Base-by-base conservation (phyloP, 371 early-diverging fungal genomes). In the Lichtheimia corymbifera region DNA sequence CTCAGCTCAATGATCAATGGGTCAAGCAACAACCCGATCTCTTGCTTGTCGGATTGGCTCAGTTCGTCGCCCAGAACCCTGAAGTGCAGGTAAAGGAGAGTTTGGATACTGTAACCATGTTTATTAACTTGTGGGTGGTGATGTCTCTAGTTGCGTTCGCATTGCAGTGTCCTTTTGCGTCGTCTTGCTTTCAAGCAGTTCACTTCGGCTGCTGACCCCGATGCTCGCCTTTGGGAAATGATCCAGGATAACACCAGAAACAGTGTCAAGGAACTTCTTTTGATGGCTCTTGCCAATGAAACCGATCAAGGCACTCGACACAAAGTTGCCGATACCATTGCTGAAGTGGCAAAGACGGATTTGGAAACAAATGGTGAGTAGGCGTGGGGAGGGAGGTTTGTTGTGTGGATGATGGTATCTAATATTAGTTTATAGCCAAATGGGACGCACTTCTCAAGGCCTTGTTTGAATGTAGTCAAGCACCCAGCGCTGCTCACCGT, bases 321-420 rank as follows among this genome's bases (percentile, higher is more conserved):
- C 73, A 97, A 96, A 77, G 76, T 97, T 43, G 89, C 93, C 67
- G 97, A 97, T 75, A 89, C 94, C 45, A 90, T 95, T 67, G 77
- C 96, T 24, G 96, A 97, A 65, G 75, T 97, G 42, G 88, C 89
- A 59, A 88, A 87, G 69, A 83, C 86, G 64, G 84, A 87, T 66
- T 66, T 88, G n/a, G 53, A 62, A 52, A 83, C 80, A 63, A 85
- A 83, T 60, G 80, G 91, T 89, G 74, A 76, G 86, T 71, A 50
- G 20, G 25, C 1, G 35, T n/a, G n/a, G n/a, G n/a, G n/a, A n/a
- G n/a, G n/a, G n/a, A n/a, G n/a, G n/a, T n/a, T 22, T 50, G 52
- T 22, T 22, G 22, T 22, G 22, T 22, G 18, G 50, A 28, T 17
- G 27, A 61, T n/a, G 17, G 5, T 43, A 14, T 22, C 18, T 55